These are phyloP conservation scores for Tieghemiomyces parasiticus DNA, from an alignment of 192 early-diverging fungal species.

Conservation along the genomic window DNA sequence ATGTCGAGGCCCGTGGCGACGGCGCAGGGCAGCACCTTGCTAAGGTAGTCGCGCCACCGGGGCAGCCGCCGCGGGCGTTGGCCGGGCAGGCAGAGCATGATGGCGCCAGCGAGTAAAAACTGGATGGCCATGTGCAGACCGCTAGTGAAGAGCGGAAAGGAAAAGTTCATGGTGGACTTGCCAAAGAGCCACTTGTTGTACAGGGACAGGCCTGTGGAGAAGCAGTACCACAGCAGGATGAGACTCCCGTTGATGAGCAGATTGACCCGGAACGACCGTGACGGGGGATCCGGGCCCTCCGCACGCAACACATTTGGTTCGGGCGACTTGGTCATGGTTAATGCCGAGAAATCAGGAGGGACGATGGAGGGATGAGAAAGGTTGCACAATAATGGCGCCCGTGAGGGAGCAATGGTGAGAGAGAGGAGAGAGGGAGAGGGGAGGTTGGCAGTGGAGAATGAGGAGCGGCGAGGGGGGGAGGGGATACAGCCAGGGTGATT, in stretches of 20 bases:
- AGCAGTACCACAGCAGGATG: slow-evolving; percentile 28
- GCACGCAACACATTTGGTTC: no score
- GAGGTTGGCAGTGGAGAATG: no score
- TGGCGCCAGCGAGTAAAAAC: slow-evolving; percentile 39
- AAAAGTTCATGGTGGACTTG: slow-evolving; percentile 60
- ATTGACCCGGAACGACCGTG: slow-evolving; percentile 8
- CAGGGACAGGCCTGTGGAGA: slow-evolving; percentile 58
- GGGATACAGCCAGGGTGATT: no score
- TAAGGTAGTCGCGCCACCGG: slow-evolving; percentile 35
- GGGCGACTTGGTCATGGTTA: no score
- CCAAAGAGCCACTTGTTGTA: slow-evolving; percentile 97
- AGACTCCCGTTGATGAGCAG: background rate
- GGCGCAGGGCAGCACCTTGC: slow-evolving; percentile 72
- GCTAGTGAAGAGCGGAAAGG: slow-evolving; percentile 76
- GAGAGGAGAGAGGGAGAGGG: no score
- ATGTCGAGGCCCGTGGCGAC: slow-evolving; percentile 81
- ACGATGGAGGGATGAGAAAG: no score
- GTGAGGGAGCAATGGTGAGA: no score
- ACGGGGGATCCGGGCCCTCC: background rate
- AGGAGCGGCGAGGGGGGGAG: no score
- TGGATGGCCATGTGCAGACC: slow-evolving; percentile 77
- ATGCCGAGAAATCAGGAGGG: no score
- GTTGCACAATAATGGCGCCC: no score
- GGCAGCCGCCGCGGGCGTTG: slow-evolving; percentile 44
- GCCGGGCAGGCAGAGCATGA: slow-evolving; percentile 38